These are phyloP conservation scores for Anastatica hierochuntica DNA, from an alignment of 345 rosid species.

Conservation along the genomic window DNA sequence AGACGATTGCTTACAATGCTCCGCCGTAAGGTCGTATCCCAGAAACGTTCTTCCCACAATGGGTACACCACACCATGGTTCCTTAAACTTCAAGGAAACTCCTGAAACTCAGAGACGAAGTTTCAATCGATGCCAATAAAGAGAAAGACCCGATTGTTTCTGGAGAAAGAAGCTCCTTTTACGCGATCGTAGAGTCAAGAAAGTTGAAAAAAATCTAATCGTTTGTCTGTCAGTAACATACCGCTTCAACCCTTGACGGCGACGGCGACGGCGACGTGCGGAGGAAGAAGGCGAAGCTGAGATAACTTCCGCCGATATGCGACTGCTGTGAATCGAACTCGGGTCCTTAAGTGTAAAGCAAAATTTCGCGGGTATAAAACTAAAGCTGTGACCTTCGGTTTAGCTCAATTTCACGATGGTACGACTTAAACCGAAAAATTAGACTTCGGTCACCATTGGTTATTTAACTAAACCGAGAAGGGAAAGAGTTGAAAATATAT, in stretches of 20 bases:
- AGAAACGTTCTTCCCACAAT: slow-evolving; percentile 15
- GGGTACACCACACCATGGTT: slow-evolving; percentile 10
- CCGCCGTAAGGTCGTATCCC: slow-evolving; percentile 24
- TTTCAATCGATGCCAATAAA: too few species aligned
- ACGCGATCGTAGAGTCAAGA: too few species aligned
- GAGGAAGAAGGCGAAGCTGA: not conserved
- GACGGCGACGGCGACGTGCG: slow-evolving; percentile 5
- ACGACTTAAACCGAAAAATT: not conserved
- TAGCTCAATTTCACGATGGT: not conserved
- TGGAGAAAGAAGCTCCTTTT: too few species aligned
- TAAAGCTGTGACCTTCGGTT: not conserved
- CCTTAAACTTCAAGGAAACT: not conserved
- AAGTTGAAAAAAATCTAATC: too few species aligned
- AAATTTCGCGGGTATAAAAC: not conserved
- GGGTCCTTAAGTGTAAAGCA: not conserved
- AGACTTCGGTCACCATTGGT: not conserved
- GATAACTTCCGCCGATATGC: slow-evolving; percentile 1
- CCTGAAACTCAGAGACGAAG: not conserved
- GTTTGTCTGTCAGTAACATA: too few species aligned
- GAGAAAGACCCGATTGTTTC: too few species aligned
- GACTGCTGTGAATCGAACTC: not conserved
- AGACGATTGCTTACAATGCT: slow-evolving; percentile 17
- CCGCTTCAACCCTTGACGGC: not conserved
- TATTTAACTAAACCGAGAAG: not conserved
- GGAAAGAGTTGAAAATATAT: not conserved